A percentile compares a stretch with the other conserved stretches of the same genome.
phyloP scores from a whole-genome alignment of 306 rosid genomes.

The Abrus pulchellus region DNA sequence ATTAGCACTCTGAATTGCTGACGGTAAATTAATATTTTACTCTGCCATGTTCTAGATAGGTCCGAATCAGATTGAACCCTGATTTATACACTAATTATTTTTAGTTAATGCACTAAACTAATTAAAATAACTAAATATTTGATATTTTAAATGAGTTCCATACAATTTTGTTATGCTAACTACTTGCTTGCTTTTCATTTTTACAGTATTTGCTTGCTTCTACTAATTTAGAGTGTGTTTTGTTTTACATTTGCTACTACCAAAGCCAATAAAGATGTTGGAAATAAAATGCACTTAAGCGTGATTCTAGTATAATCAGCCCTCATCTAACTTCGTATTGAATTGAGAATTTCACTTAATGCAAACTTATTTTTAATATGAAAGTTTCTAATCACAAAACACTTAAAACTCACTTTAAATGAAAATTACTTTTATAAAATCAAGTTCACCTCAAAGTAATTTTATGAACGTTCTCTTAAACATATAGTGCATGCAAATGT shows the following conservation, averaged over 20 bases:
- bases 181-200: not conserved
- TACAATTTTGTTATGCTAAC: not conserved
- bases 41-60: not conserved
- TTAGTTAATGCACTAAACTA: not conserved
- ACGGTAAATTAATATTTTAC: not conserved
- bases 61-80: not conserved
- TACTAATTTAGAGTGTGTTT: not conserved
- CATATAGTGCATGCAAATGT: not conserved
- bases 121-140: not conserved
- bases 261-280: too few relatives aligned
- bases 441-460: not conserved
- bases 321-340: not conserved
- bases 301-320: not conserved
- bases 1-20: slow-evolving; percentile 9
- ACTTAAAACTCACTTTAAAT: not conserved
- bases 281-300: not conserved
- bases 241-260: not conserved
- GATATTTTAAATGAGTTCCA: not conserved
- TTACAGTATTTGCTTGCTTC: not conserved
- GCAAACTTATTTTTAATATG: not conserved
- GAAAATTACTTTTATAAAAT: not conserved
- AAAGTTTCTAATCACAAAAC: not conserved
- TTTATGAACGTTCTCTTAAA: not conserved
- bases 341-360: not conserved
- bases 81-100: not conserved